Percentiles rank a stretch among this genome's conserved stretches.
phyloP scores from a whole-genome alignment of 352 stramenopile species.

The Globisporangium echinulatum region DNA sequence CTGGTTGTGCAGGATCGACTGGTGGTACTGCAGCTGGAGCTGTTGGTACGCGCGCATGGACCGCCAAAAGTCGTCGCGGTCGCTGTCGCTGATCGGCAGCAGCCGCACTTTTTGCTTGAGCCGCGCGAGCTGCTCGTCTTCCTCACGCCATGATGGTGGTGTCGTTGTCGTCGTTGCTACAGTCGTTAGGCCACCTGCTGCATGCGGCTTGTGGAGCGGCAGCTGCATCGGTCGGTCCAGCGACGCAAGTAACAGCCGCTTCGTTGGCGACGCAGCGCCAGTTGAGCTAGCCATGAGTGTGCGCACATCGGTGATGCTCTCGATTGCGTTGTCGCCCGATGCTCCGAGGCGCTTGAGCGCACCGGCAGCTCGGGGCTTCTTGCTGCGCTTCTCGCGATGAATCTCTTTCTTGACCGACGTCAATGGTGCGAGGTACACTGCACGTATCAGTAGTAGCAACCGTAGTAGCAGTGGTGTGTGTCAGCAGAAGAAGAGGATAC shows the following conservation, averaged over 20 bases:
- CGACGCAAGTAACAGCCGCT: slow-evolving; percentile 3
- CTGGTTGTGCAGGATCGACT: slow-evolving; percentile 21
- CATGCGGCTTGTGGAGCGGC: background rate
- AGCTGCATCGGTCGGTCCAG: background rate
- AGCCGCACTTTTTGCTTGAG: slow-evolving; percentile 35
- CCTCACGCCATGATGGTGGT: background rate
- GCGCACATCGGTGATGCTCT: background rate
- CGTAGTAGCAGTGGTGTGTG: no score
- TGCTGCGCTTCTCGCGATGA: slow-evolving; percentile 27
- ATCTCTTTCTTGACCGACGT: slow-evolving; percentile 37
- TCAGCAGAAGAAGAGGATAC: no score
- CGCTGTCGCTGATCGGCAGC: slow-evolving; percentile 38
- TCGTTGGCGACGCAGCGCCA: background rate
- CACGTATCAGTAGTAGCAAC: background rate
- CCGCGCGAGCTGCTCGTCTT: slow-evolving; percentile 35
- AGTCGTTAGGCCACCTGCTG: background rate
- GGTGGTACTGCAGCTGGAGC: slow-evolving; percentile 28
- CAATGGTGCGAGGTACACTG: slow-evolving; percentile 35
- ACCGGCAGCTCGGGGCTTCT: background rate
- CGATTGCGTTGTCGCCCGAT: background rate
- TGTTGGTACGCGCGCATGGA: slow-evolving; percentile 38
- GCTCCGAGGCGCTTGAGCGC: slow-evolving; percentile 1
- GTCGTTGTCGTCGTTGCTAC: no score
- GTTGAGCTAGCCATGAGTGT: background rate
- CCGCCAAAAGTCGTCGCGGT: slow-evolving; percentile 31